phyloP scores from a whole-genome alignment of 495 filamentous ascomycete genomes.

The Xylaria telfairii region DNA sequence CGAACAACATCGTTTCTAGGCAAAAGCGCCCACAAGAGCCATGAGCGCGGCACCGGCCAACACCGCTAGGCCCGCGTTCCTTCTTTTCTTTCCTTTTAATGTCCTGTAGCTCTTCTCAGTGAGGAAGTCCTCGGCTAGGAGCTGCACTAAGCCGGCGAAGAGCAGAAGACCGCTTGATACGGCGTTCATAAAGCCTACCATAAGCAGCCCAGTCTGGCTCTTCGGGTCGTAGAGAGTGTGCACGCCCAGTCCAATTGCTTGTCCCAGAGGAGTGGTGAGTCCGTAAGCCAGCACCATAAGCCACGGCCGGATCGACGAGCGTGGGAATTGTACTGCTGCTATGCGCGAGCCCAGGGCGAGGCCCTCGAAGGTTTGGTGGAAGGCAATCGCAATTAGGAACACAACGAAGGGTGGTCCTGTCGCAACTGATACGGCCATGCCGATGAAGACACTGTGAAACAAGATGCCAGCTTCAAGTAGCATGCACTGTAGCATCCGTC shows the following conservation, averaged over 20 bases:
- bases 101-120: conserved; percentile 82
- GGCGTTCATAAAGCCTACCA: conserved; percentile 93
- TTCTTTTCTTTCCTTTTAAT: conserved; percentile 71
- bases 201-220: conserved; percentile 80
- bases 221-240: conserved; percentile 86
- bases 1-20: conserved; percentile 48
- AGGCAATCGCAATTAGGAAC: conserved; percentile 79
- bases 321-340: conserved; percentile 67
- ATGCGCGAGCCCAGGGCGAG: conserved; percentile 77
- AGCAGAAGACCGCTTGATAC: conserved; percentile 85
- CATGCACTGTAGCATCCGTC: conserved; percentile 76
- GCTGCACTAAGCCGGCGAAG: conserved; percentile 89
- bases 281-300: conserved; percentile 96
- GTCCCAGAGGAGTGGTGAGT: conserved; percentile 87
- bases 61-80: conserved; percentile 79
- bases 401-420: conserved; percentile 79
- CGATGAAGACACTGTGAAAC: conserved; percentile 88
- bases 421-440: conserved; percentile 86
- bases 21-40: conserved; percentile 90
- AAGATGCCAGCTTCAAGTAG: conserved; percentile 85
- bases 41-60: conserved; percentile 78
- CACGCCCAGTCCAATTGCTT: conserved; percentile 83
- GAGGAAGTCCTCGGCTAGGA: conserved; percentile 93
- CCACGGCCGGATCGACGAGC: conserved; percentile 70
- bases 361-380: conserved; percentile 81